These are phyloP conservation scores for Coriolopsis trogii DNA, from an alignment of 1,284 basidiomycete species.

Conservation along the genomic window DNA sequence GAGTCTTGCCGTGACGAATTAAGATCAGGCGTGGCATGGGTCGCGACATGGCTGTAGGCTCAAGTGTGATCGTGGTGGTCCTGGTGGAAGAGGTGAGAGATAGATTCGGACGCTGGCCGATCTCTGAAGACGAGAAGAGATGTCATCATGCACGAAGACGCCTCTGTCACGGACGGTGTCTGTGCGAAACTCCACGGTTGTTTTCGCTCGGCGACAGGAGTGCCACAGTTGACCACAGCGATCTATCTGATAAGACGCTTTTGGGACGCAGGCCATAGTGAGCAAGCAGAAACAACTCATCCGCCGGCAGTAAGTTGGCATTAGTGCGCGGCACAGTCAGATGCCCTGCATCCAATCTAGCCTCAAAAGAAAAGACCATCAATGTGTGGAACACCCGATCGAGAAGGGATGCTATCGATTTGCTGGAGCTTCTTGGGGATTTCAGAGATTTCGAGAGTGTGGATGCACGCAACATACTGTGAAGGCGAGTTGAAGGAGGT, in stretches of 20 bases:
- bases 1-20: constrained; percentile 68
- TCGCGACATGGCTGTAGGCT: constrained; percentile 32
- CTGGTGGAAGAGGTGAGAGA: background rate
- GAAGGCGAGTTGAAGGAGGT: too few relatives aligned
- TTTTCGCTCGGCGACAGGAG: too few relatives aligned
- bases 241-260: constrained; percentile 5
- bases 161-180: constrained; percentile 11
- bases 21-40: constrained; percentile 77
- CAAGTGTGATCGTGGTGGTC: background rate
- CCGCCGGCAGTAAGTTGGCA: constrained; percentile 1
- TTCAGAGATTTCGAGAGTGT: background rate
- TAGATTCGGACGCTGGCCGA: too few relatives aligned
- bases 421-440: constrained; percentile 2
- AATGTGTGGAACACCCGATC: constrained; percentile 20
- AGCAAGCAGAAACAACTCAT: constrained; percentile 5
- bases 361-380: constrained; percentile 13
- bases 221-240: too few relatives aligned
- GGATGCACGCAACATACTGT: background rate
- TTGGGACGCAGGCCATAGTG: background rate
- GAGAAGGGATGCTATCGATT: constrained; percentile 7
- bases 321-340: background rate
- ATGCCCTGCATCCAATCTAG: constrained; percentile 1
- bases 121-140: background rate
- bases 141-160: constrained; percentile 12
- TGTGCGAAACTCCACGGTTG: too few relatives aligned